Conservation (phyloP, 2,329 filamentous ascomycete species). For the Scedosporium dehoogii region DNA sequence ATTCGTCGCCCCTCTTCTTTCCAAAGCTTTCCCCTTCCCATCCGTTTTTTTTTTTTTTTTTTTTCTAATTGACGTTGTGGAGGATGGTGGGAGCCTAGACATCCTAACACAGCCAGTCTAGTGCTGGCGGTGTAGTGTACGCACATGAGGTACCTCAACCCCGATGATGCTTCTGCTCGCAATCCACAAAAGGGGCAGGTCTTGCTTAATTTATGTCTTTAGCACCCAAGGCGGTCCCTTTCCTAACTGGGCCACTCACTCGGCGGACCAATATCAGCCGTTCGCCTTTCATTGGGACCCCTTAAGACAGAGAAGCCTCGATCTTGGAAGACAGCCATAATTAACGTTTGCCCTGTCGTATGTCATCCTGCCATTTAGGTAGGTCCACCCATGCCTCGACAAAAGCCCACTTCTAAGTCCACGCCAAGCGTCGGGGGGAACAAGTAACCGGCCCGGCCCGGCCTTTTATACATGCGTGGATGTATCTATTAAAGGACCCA, state of each 20-base stretch:
- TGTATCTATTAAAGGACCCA: neutral
- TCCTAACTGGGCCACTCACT: neutral
- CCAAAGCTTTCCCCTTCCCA: neutral
- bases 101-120: no score
- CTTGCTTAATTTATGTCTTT: no score
- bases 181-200: no score
- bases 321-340: neutral
- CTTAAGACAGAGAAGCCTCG: neutral
- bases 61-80: neutral
- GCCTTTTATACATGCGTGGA: neutral
- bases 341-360: neutral
- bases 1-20: neutral
- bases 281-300: neutral
- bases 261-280: neutral
- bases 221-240: no score
- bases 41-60: neutral
- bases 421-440: neutral
- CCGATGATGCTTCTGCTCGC: no score
- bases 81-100: no score
- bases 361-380: constrained; percentile 1
- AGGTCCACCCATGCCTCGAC: neutral
- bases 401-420: neutral
- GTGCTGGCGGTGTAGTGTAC: no score
- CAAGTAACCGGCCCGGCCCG: neutral
- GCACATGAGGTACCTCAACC: no score